Evolutionary conservation across 148 eudicot genomes (phyloP).

Genomic region (Oxyria digyna): DNA sequence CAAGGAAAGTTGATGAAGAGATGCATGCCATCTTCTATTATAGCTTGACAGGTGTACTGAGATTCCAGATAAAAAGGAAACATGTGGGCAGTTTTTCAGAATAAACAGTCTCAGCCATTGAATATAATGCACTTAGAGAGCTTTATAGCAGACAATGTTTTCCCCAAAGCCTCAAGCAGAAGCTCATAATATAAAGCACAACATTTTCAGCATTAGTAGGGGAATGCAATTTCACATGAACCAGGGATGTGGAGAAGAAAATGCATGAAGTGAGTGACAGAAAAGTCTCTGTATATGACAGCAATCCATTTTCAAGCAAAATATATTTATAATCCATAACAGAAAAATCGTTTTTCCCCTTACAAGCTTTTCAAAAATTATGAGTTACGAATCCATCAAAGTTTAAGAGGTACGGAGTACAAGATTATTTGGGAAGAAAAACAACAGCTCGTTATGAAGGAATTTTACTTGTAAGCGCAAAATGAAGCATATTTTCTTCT

Average conservation of each 20-base stretch:
- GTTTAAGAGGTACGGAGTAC: no score
- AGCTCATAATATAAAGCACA: background rate
- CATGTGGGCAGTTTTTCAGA: background rate
- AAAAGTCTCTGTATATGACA: background rate
- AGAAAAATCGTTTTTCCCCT: no score
- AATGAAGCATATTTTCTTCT: no score
- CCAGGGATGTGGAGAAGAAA: background rate
- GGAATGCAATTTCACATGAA: background rate
- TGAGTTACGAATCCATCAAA: no score
- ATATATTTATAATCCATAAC: background rate
- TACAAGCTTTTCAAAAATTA: no score
- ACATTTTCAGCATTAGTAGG: background rate
- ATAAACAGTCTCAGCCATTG: background rate
- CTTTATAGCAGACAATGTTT: background rate
- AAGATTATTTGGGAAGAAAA: no score
- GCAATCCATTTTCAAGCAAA: background rate
- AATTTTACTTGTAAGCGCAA: no score
- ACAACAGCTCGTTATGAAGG: no score
- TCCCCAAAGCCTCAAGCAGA: background rate
- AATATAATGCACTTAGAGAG: background rate
- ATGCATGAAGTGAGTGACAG: background rate
- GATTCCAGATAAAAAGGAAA: conserved; percentile 5
- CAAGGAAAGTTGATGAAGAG: conserved; percentile 26
- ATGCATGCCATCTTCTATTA: conserved; percentile 27
- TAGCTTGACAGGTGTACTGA: background rate